Conservation (phyloP, 2,329 filamentous ascomycete genomes). For the Beauveria rudraprayagi region DNA sequence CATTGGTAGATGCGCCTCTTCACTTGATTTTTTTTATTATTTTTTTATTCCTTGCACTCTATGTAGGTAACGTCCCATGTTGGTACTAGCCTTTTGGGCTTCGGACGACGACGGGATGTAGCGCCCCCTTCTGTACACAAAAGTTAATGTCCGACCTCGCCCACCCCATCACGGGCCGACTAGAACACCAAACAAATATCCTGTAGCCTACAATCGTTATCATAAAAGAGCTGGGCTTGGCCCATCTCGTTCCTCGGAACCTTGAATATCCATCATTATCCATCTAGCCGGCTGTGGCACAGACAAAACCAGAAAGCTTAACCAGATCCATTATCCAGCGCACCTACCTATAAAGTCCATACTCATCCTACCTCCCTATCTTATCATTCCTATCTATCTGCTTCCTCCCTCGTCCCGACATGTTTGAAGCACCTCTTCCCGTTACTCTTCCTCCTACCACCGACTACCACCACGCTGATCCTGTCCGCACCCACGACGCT, state of each 20-base stretch:
- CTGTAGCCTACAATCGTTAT: neutral
- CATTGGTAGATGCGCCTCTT: neutral
- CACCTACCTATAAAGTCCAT: slow-evolving; percentile 1
- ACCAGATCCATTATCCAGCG: neutral
- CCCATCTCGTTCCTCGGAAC: neutral
- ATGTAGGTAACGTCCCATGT: slow-evolving; percentile 3
- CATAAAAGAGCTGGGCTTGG: slow-evolving; percentile 5
- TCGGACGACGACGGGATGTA: slow-evolving; percentile 9
- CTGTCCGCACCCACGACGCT: slow-evolving; percentile 4
- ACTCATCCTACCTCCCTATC: neutral
- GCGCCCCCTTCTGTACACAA: neutral
- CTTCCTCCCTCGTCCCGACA: neutral
- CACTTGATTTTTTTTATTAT: neutral
- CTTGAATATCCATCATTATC: neutral
- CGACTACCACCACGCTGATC: neutral
- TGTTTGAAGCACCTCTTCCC: slow-evolving; percentile 7
- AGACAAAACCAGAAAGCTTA: neutral
- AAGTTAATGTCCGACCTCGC: slow-evolving; percentile 4
- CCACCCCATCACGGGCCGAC: slow-evolving; percentile 8
- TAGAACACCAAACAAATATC: neutral
- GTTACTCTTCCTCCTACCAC: slow-evolving; percentile 8
- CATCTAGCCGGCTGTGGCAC: neutral
- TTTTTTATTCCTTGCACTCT: neutral
- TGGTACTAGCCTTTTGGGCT: neutral
- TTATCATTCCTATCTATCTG: neutral